Evolutionary conservation across 176 grass and related monocot genomes (phyloP).

Genomic region (Ensete ventricosum): DNA sequence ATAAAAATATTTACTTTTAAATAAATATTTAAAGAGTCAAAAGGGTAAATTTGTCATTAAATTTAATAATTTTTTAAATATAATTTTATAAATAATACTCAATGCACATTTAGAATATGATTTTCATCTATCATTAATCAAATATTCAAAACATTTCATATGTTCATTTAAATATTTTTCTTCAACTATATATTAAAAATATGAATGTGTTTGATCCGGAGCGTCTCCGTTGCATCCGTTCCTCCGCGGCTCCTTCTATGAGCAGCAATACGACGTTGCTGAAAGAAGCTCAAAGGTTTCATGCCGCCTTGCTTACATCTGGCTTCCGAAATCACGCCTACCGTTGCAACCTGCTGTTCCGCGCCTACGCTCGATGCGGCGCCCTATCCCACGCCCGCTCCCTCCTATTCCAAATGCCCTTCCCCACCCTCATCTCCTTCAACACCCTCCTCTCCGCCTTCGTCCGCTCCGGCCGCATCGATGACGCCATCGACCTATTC

Average conservation of each 20-base stretch:
- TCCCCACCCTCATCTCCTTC: slow-evolving; percentile 5
- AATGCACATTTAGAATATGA: no score
- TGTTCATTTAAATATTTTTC: no score
- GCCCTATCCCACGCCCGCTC: background rate
- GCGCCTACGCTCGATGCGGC: background rate
- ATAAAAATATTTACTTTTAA: no score
- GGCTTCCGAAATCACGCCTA: background rate
- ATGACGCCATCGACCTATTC: slow-evolving; percentile 9
- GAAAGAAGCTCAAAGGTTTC: slow-evolving; percentile 5
- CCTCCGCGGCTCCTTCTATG: background rate
- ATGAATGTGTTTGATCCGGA: no score
- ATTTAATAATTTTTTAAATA: no score
- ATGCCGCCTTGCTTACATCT: background rate
- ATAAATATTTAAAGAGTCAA: no score
- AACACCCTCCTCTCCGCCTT: slow-evolving; percentile 14
- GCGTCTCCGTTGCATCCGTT: background rate
- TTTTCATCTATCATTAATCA: no score
- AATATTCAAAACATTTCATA: no score
- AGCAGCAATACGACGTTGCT: background rate
- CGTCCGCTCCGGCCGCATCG: slow-evolving; percentile 4
- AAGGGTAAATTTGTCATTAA: no score
- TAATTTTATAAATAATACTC: no score
- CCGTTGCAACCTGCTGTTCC: background rate
- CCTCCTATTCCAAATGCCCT: background rate
- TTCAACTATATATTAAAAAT: no score